These are phyloP conservation scores for Microbotryum silenes-acaulis DNA, from an alignment of 1,284 basidiomycete species.

Conservation along the genomic window DNA sequence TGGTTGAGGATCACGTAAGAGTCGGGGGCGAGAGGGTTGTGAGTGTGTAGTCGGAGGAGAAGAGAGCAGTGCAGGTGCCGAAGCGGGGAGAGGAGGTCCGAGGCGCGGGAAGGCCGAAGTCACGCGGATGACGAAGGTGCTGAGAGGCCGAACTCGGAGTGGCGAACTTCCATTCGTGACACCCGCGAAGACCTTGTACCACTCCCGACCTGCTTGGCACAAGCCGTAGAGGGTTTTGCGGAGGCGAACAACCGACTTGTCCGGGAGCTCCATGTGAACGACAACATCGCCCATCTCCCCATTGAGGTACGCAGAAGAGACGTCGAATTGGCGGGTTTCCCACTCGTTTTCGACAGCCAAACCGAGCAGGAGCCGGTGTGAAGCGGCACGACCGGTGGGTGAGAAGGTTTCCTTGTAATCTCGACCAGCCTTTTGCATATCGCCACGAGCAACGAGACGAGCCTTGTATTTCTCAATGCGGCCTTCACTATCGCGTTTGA, in stretches of 20 bases:
- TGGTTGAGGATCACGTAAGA: too few species aligned
- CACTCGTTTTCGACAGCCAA: constrained; percentile 5
- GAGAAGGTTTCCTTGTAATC: constrained; percentile 47
- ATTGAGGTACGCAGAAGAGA: constrained; percentile 20
- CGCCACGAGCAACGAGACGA: constrained; percentile 34
- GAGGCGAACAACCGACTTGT: constrained; percentile 6
- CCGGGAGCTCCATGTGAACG: constrained; percentile 1
- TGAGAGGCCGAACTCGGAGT: too few species aligned
- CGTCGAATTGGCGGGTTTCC: constrained; percentile 14
- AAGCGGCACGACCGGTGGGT: constrained; percentile 43
- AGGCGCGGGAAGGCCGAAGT: too few species aligned
- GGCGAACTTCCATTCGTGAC: too few species aligned
- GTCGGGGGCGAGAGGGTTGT: too few species aligned
- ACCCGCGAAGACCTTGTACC: constrained; percentile 15
- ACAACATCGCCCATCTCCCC: constrained; percentile 11
- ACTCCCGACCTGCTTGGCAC: constrained; percentile 18
- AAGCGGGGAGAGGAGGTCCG: too few species aligned
- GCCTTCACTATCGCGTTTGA: constrained; percentile 24
- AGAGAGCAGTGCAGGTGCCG: too few species aligned
- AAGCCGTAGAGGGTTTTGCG: constrained; percentile 15
- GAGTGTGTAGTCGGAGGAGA: too few species aligned
- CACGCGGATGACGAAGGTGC: too few species aligned
- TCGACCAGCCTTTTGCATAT: constrained; percentile 40
- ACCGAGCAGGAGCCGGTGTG: constrained; percentile 37
- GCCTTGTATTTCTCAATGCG: constrained; percentile 38